These are phyloP conservation scores for Stagonosporopsis rhizophila DNA, from an alignment of 2,329 filamentous ascomycete species.

Conservation along the genomic window DNA sequence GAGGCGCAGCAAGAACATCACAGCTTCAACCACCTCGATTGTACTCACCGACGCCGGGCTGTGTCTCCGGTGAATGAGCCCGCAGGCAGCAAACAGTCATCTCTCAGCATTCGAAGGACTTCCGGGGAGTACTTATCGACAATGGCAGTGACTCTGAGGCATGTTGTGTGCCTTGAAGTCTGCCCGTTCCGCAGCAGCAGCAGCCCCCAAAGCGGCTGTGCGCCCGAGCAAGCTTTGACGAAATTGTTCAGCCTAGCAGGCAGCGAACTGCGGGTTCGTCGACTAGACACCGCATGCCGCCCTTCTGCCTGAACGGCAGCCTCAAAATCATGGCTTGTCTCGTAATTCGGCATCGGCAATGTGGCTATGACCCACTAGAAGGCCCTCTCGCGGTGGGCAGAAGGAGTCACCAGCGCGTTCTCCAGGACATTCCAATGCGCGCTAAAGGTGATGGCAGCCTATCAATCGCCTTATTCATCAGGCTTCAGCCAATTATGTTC, in stretches of 20 bases:
- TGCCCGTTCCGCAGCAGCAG: conserved; percentile 29
- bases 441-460: conserved; percentile 41
- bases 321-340: conserved; percentile 31
- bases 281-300: conserved; percentile 23
- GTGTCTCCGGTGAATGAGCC: conserved; percentile 40
- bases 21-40: conserved; percentile 12
- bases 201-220: conserved; percentile 39
- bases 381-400: conserved; percentile 33
- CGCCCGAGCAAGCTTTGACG: conserved; percentile 27
- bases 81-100: conserved; percentile 28
- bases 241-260: conserved; percentile 32
- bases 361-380: conserved; percentile 36
- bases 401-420: conserved; percentile 37
- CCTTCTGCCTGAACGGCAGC: conserved; percentile 36
- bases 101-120: conserved; percentile 29
- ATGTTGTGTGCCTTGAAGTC: conserved; percentile 37
- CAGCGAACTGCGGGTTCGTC: conserved; percentile 39
- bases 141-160: conserved; percentile 17
- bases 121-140: conserved; percentile 39
- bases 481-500: conserved; percentile 29
- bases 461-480: conserved; percentile 35
- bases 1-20: conserved; percentile 35
- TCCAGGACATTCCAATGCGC: conserved; percentile 28
- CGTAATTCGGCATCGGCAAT: conserved; percentile 26
- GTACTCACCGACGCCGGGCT: conserved; percentile 33